Base-by-base conservation (phyloP, 352 stramenopile species). In the Elongisporangium prolatum region DNA sequence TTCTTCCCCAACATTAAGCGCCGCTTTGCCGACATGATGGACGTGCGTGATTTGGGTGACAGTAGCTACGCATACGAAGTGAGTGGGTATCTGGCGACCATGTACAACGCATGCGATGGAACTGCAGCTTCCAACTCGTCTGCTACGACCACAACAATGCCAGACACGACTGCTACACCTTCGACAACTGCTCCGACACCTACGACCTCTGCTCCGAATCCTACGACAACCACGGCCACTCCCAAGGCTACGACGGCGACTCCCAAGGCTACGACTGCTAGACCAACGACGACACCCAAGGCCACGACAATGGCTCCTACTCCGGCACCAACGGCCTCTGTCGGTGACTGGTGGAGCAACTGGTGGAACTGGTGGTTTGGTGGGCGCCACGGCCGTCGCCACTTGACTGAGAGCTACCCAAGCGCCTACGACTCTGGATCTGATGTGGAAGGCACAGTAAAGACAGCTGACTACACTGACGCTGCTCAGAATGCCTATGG, bases 61-160 rank as follows among this genome's bases (percentile, higher is more conserved):
- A 77, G 63, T 54, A 88, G 77, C 66, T 88, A 88, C 69, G 67
- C 72, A 51, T 88, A 84, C 59, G 72, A 84, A 13, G 57, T 88
- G 40, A 80, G 62, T 1, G 68, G 71, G 3, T 69, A 76, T 25
- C 49, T 86, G 9, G 71, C 71, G 1, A 61, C 63, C 2, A 71
- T 83, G 68, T 85, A 75, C 56, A 68, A 44, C 7, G 53, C 74
- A 16, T 85, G 75, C 22, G 65, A 82, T 49, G 63, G 25, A 65
- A 49, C 37, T 9, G 44, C 28, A 3, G 47, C 20, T 20, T 57
- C 52, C 3, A 57, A 25, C 52, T 21, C 37, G 18, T 51, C 18
- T 17, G 11, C 18, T 17, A 52, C 48, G 20, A 52, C 18, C 48
- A 52, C 48, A 10, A 52, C 20, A 8, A 21, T 25, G 21, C 48